Base-by-base conservation (phyloP, 1,139 yeast genomes). In the Nadsonia commutata region DNA sequence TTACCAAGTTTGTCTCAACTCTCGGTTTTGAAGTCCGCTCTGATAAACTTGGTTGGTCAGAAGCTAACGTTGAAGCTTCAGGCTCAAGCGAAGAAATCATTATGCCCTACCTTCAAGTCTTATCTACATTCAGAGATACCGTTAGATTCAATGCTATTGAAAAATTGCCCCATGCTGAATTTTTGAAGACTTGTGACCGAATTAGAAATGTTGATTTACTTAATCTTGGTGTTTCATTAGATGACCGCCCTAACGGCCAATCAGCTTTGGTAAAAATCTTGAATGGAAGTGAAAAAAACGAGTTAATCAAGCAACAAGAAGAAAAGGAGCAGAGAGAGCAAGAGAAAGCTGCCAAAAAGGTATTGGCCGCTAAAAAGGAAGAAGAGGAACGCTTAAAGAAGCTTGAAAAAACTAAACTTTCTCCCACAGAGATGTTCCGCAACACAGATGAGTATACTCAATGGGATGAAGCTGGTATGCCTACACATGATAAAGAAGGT, bases 381-480 rank as follows among this genome's bases (percentile, higher is more conserved):
- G 58, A 66, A 41, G 67, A 65, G 45, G 79, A 77, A 43, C 71
- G 70, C 52, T 27, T 27, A 9, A 79, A 78, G 57, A 86, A 80
- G 54, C 57, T 72, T 38, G 86, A 71, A 46, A 81, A 78, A 62
- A 83, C 90, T 54, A 78, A 76, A 56, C 53, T 79, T 5, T 60
- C 76, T 6, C 95, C 97, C 1, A 49, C 59, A 37, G 88, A 82
- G 20, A 62, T 90, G 75, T 90, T 88, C 64, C 72, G 70, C 54
- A 66, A 64, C 18, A 48, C 52, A n/a, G 46, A 58, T 3, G 67
- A 72, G 45, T 90, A 75, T 59, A 63, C 75, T 7, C 82, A 74
- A 55, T 90, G 93, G 83, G 97, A 90, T 56, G 88, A 72, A 23
- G 64, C 70, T 36, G 99, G 99, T 1, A 48, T 90, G 20, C 99